Evolutionary conservation across 352 stramenopile species (phyloP), one percentile per base, ranked within the genome.

Genomic region (Pythium aristosporum): DNA sequence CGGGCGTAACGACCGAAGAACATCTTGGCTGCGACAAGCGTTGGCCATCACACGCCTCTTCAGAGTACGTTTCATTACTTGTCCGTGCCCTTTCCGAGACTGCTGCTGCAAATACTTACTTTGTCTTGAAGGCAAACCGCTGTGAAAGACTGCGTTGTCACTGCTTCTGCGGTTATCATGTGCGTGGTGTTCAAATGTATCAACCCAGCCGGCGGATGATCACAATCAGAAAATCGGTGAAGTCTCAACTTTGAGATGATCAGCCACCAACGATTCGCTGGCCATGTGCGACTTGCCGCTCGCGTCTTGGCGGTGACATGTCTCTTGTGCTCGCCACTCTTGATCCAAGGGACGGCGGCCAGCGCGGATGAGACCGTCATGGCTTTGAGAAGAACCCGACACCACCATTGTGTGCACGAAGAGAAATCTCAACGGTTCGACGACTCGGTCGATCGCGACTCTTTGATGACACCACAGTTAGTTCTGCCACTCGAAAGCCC

Each of bases 401-500:
- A 87, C 53, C 81, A 92, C 58, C 68, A 84, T 56, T 92, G 84
- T 57, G 77, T 88, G 12, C 84, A 92, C 51, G 84, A 92, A n/a
- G 75, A 75, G 28, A 82, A 89, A 62, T n/a, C 71, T 0, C 69
- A 75, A 9, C 71, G 66, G 18, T 91, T 92, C 23, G 73, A 77
- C 5, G 64, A 63, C 8, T 77, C 71, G 0, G 67, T 88, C 36
- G 72, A 92, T 30, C 23, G 44, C 11, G 58, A 60, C 10, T 86
- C 73, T 0, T 51, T 91, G 4, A 43, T 69, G 5, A 65, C 48
- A 21, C 69, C 68, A 0, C 82, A 91, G 44, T 21, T 65, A 5
- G 53, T 84, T 15, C 39, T 30, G 0, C 52, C 59, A 16, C 44
- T 75, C 15, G 57, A 76, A 39, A 61, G 50, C 8, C 57, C 53